Percentiles rank a stretch among this genome's conserved stretches.
Evolutionary conservation across 345 rosid species (phyloP).

Genomic region (Ceriops zippeliana): DNA sequence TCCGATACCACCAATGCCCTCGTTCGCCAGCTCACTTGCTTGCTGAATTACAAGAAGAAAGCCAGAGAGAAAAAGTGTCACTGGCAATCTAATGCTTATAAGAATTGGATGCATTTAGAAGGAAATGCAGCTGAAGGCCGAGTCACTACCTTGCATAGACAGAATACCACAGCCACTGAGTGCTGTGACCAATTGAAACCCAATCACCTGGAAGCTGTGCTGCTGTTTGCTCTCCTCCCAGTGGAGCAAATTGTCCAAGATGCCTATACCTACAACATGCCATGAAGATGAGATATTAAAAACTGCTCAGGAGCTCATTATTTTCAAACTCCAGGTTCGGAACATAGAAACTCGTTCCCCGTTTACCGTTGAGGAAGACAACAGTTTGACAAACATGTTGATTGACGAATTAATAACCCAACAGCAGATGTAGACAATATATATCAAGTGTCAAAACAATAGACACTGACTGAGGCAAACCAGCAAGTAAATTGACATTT

Average conservation of each 20-base stretch:
- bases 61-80: not conserved
- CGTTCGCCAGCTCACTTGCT: constrained; percentile 97
- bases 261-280: constrained; percentile 69
- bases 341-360: not conserved
- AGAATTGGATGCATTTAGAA: not conserved
- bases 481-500: too few relatives aligned
- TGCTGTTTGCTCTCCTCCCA: constrained; percentile 98
- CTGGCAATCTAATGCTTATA: not conserved
- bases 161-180: constrained; percentile 98
- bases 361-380: not conserved
- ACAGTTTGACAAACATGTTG: too few relatives aligned
- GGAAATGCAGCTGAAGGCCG: not conserved
- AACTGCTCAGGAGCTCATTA: not conserved
- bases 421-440: too few relatives aligned
- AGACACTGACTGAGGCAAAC: too few relatives aligned
- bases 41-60: constrained; percentile 42
- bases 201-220: constrained; percentile 97
- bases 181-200: constrained; percentile 88
- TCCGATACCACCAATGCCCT: constrained; percentile 81
- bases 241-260: constrained; percentile 90
- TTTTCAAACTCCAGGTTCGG: not conserved
- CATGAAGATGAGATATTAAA: too few relatives aligned
- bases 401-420: too few relatives aligned
- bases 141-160: constrained; percentile 76
- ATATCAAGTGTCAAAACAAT: too few relatives aligned